These are phyloP conservation scores for Cylindrotheca fusiformis DNA, from an alignment of 108 stramenopile genomes.

Conservation along the genomic window DNA sequence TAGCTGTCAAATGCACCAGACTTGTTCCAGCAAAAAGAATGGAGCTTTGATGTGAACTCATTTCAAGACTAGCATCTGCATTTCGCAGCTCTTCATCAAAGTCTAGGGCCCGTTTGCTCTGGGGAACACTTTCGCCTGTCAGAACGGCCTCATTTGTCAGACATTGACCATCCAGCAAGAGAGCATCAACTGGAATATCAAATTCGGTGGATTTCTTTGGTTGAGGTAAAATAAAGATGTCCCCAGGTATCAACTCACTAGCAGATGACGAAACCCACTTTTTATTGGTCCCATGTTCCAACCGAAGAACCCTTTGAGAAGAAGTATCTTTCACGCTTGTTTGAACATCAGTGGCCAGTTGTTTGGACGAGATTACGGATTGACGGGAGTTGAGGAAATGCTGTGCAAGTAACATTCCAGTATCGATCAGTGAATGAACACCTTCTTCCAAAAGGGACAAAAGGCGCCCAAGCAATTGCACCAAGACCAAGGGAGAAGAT, in stretches of 20 bases:
- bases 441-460: slow-evolving; percentile 53
- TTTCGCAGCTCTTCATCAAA: slow-evolving; percentile 13
- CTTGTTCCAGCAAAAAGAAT: slow-evolving; percentile 73
- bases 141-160: slow-evolving; percentile 82
- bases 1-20: slow-evolving; percentile 34
- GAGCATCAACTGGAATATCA: slow-evolving; percentile 57
- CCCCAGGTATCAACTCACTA: slow-evolving; percentile 53
- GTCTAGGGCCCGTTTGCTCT: slow-evolving; percentile 75
- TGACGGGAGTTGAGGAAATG: slow-evolving; percentile 49
- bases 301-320: slow-evolving; percentile 22
- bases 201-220: slow-evolving; percentile 4
- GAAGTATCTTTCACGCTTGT: slow-evolving; percentile 26
- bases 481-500: slow-evolving; percentile 51
- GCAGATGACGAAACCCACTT: slow-evolving; percentile 32
- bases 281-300: slow-evolving; percentile 19
- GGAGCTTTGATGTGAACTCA: slow-evolving; percentile 51
- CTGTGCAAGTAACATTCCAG: slow-evolving; percentile 20
- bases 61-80: slow-evolving; percentile 30
- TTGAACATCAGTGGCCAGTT: slow-evolving; percentile 53
- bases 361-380: slow-evolving; percentile 37
- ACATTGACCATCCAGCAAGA: slow-evolving; percentile 49
- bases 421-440: slow-evolving; percentile 13
- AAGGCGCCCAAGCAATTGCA: slow-evolving; percentile 51
- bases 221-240: slow-evolving; percentile 37
- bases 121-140: slow-evolving; percentile 88